Percentiles rank a stretch among this genome's conserved stretches.
phyloP scores from a whole-genome alignment of 2,329 filamentous ascomycete genomes.

The Pseudogymnoascus sp. region DNA sequence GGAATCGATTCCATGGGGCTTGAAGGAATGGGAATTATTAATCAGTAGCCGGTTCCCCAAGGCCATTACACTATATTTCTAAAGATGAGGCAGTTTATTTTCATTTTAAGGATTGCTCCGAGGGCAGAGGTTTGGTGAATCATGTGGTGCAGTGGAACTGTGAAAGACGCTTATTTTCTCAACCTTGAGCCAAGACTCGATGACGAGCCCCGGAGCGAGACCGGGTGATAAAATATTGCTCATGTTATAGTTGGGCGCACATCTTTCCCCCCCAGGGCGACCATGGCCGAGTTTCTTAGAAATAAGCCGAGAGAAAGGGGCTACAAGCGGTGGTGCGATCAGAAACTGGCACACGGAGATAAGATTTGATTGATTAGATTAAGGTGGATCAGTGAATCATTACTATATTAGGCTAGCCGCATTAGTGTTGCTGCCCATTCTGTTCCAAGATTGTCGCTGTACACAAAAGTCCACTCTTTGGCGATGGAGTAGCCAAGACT shows the following conservation, averaged over 20 bases:
- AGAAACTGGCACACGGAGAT: neutral
- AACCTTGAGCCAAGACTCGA: neutral
- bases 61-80: neutral
- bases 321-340: neutral
- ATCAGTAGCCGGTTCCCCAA: neutral
- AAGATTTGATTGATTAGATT: constrained; percentile 6
- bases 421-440: neutral
- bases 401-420: neutral
- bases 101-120: neutral
- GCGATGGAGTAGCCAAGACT: neutral
- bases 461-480: no score
- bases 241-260: neutral
- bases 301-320: neutral
- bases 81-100: neutral
- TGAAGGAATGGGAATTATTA: neutral
- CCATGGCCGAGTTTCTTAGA: neutral
- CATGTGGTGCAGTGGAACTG: neutral
- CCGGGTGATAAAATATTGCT: neutral
- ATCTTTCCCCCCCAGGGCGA: neutral
- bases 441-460: neutral
- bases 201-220: neutral
- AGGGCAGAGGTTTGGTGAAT: neutral
- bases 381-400: constrained; percentile 3
- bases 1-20: neutral
- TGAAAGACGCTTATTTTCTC: neutral